phyloP scores from a whole-genome alignment of 2,329 filamentous ascomycete genomes.

The Diaporthe helianthi region DNA sequence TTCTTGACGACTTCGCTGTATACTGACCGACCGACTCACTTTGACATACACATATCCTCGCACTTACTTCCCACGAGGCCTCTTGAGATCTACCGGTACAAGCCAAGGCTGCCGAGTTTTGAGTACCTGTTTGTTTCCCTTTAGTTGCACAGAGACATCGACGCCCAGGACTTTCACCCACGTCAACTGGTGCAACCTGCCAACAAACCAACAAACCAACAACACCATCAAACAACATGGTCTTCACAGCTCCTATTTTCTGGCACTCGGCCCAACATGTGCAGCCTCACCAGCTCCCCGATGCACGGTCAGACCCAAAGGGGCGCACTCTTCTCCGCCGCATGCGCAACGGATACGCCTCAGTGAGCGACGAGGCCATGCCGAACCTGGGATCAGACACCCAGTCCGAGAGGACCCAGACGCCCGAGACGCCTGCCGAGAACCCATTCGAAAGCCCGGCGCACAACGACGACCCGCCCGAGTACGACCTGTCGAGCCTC shows the following conservation, averaged over 20 bases:
- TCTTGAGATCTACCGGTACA: too few relatives aligned
- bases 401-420: background rate
- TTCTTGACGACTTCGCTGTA: background rate
- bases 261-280: slow-evolving; percentile 14
- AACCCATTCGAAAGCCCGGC: background rate
- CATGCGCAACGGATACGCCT: slow-evolving; percentile 7
- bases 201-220: too few relatives aligned
- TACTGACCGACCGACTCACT: too few relatives aligned
- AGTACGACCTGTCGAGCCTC: slow-evolving; percentile 11
- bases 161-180: background rate
- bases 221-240: background rate
- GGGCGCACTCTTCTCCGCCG: slow-evolving; percentile 10
- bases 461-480: background rate
- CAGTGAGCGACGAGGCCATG: slow-evolving; percentile 15
- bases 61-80: too few relatives aligned
- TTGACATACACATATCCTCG: background rate
- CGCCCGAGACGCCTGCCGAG: background rate
- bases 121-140: background rate
- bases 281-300: slow-evolving; percentile 19
- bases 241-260: slow-evolving; percentile 9
- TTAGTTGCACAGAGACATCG: background rate
- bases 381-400: background rate
- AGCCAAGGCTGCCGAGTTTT: background rate
- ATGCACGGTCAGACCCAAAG: slow-evolving; percentile 22
- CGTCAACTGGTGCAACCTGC: too few relatives aligned